Base-by-base conservation (phyloP, 768 basidiomycete genomes). In the Asterophora lycoperdoides region DNA sequence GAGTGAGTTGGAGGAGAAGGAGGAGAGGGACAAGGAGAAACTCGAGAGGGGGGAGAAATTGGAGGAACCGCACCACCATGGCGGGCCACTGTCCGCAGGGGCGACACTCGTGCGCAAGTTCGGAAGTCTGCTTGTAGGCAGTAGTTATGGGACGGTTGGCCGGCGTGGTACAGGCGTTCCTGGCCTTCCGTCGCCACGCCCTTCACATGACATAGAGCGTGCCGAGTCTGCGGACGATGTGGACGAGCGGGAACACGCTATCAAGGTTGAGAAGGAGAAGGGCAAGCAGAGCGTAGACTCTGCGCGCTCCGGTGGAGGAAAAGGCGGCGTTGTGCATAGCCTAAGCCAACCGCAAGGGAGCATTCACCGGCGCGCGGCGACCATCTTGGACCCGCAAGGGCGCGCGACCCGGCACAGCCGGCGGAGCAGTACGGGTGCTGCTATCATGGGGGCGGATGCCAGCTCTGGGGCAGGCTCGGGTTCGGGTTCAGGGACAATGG, bases 51-150 rank as follows among this genome's bases (percentile, higher is more conserved):
- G 57, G 42, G 66, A 68, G 49, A 55, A 56, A 38, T 60, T 62
- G 34, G 67, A 68, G 48, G 55, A 56, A 37, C 59, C 64, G 35
- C 26, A 30, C 26, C 53, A 64, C 11, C 64, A 64, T 49, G 43
- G 19, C 17, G 50, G 46, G 26, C 72, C 75, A 5, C 59, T 81
- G 44, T 74, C 81, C 0, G 73, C 83, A 42, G 83, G 84, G 15
- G 79, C 83, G 42, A 85, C 84, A 19, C 75, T 90, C n/a, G 84
- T 86, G 51, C 74, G 85, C 65, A 83, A 80, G 70, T 88, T 90
- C 60, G 86, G 86, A 35, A 86, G 81, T 51, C 63, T 90, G 58
- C 67, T 88, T 32, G 78, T 77, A 20, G 77, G 49, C 17, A 64
- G 69, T 62, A 55, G 63, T 20, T 56, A 68, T 54, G 58, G 59